Base-by-base conservation (phyloP, 306 rosid genomes). In the Abrus pulchellus region DNA sequence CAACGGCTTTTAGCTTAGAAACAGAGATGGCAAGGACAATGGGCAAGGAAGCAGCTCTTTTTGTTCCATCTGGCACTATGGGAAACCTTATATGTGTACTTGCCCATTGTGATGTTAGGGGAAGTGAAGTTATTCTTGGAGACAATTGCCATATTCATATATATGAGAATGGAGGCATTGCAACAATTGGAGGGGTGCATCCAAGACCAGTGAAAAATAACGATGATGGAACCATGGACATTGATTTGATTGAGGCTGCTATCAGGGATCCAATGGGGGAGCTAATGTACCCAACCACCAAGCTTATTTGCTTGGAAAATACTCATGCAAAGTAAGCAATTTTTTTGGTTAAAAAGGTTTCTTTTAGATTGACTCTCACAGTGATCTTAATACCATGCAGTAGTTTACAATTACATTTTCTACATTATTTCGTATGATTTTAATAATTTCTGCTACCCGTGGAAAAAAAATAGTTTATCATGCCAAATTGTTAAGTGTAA, bases 41-140 rank as follows among this genome's bases (percentile, higher is more conserved):
- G 80, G 98, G 94, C 20, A 95, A 95, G 71, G 99, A 95, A 68
- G 97, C 99, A 0, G 97, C 93, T 3, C 86, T 95, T 75, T 95
- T 93, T 75, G 97, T 95, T 53, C 93, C 99, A 6, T 95, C 99
- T 4, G 99, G 99, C 27, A 95, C 99, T 0, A 95, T 95, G 99
- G 97, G 97, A 14, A 95, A 95, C 82, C 99, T 95, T 44, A 88
- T 95, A 7, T 84, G 93, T 74, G 97, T 95, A 55, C 97, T 95
- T 68, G 90, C 83, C 2, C 99, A 93, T 72, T 94, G 99, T 74
- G 95, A 94, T 48, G 45, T 88, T 20, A 87, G 99, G 87, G 99
- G 99, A 36, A 93, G 97, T 79, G 99, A 94, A 82, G 97, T 94
- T 14, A 89, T 94, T 82, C 94, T 94, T 27, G 99, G 99, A 7